These are phyloP conservation scores for Phytophthora sp. DNA, from an alignment of 352 stramenopile species.

Conservation along the genomic window DNA sequence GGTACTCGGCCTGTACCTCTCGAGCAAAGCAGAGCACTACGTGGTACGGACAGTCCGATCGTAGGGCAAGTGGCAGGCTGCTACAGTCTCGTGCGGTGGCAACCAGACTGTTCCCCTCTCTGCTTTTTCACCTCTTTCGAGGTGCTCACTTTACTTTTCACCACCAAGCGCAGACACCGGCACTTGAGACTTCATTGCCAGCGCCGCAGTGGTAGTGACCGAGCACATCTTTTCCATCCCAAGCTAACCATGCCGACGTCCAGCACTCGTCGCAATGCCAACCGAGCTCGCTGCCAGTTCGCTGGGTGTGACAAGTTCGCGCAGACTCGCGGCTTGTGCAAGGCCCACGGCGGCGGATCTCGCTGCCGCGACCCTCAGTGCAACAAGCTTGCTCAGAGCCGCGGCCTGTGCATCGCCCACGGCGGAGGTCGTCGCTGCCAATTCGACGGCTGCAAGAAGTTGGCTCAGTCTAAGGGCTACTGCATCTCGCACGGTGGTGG, in stretches of 20 bases:
- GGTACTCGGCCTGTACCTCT: conserved; percentile 33
- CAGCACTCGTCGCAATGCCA: conserved; percentile 61
- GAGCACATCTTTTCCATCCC: conserved; percentile 28
- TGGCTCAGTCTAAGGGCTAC: conserved; percentile 81
- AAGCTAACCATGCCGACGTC: conserved; percentile 44
- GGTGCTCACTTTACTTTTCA: conserved; percentile 44
- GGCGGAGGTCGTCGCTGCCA: conserved; percentile 79
- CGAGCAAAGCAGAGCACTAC: conserved; percentile 14
- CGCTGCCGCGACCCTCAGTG: conserved; percentile 77
- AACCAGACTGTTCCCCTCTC: conserved; percentile 8
- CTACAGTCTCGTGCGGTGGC: conserved; percentile 11
- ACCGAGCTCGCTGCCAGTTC: conserved; percentile 78
- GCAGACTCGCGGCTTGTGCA: conserved; percentile 81
- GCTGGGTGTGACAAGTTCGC: conserved; percentile 84
- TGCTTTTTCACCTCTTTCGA: conserved; percentile 17
- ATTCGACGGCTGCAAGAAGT: conserved; percentile 71
- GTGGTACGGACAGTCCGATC: conserved; percentile 41
- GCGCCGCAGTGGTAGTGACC: conserved; percentile 3
- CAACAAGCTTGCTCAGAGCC: conserved; percentile 84
- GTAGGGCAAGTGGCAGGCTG: conserved; percentile 20
- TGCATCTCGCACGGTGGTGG: conserved; percentile 86
- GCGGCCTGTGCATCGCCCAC: conserved; percentile 81
- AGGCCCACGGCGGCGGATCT: conserved; percentile 84
- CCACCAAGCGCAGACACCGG: conserved; percentile 26
- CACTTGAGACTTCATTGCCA: conserved; percentile 16